Conservation (phyloP, 2,329 filamentous ascomycete genomes). For the Exophiala dermatitidis region DNA sequence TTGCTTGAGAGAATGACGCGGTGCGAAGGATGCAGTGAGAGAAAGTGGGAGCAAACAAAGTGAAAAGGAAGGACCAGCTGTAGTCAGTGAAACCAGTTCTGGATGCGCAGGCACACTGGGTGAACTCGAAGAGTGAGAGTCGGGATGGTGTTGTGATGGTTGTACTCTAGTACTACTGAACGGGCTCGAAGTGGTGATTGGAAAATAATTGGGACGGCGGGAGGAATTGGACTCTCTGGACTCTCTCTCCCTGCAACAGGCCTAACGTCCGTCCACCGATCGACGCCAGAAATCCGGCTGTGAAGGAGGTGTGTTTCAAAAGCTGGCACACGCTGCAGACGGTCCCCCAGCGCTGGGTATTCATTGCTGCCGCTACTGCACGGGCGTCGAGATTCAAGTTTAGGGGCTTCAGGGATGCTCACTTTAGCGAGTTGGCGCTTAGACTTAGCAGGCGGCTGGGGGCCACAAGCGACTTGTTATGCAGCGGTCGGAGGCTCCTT, state of each 20-base stretch:
- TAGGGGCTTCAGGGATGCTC: not conserved
- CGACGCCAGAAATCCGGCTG: not conserved
- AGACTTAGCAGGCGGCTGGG: not conserved
- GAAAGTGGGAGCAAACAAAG: not conserved
- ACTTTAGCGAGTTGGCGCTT: not conserved
- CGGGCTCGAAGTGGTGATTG: not conserved
- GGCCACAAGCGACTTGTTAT: not conserved
- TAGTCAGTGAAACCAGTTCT: not conserved
- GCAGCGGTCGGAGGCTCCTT: too few species aligned
- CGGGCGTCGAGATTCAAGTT: not conserved
- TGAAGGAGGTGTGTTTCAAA: conserved; percentile 3
- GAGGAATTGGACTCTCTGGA: not conserved
- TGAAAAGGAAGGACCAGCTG: conserved; percentile 5
- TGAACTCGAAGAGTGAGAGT: not conserved
- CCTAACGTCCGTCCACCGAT: not conserved
- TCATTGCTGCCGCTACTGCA: too few species aligned
- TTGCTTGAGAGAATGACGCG: conserved; percentile 7
- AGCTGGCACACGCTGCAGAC: not conserved
- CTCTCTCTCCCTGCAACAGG: too few species aligned
- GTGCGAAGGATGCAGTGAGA: not conserved
- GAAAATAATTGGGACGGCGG: not conserved
- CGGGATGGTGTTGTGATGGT: not conserved
- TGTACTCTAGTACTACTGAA: not conserved
- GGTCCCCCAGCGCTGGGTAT: not conserved
- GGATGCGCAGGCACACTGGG: conserved; percentile 7